Evolutionary conservation across 1,284 basidiomycete species (phyloP).

Genomic region (Jaminaea rosea): DNA sequence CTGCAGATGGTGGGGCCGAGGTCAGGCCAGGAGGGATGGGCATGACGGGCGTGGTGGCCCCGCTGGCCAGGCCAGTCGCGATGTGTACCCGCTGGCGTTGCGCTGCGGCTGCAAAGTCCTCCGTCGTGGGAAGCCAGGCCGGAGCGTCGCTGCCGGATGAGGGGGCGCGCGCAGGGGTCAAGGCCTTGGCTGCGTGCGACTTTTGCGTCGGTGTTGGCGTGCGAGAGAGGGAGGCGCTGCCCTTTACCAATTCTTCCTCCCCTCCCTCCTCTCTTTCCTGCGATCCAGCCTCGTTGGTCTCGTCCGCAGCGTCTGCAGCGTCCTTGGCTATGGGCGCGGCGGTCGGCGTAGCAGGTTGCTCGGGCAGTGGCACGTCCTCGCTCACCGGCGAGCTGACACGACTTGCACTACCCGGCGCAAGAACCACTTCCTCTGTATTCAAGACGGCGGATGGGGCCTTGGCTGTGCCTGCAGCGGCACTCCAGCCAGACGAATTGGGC

Average conservation of each 20-base stretch:
- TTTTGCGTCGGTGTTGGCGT: conserved; percentile 1
- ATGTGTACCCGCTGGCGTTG: neutral
- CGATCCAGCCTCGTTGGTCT: neutral
- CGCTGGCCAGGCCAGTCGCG: neutral
- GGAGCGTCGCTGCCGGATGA: neutral
- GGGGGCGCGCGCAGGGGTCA: neutral
- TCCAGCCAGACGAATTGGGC: conserved; percentile 12
- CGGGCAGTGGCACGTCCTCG: neutral
- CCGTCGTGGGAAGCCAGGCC: too few relatives aligned
- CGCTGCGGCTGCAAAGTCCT: neutral
- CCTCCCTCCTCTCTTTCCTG: neutral
- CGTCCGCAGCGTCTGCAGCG: neutral
- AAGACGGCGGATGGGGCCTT: conserved; percentile 21
- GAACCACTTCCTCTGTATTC: conserved; percentile 30
- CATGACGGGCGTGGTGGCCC: conserved; percentile 1
- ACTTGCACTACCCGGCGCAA: conserved; percentile 27
- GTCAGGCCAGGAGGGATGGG: neutral
- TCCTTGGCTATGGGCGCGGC: too few relatives aligned
- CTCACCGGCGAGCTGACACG: conserved; percentile 25
- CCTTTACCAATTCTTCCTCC: neutral
- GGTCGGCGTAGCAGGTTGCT: too few relatives aligned
- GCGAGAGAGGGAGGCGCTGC: neutral
- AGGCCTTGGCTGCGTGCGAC: neutral
- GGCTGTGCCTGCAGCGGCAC: conserved; percentile 1
- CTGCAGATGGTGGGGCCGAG: neutral